A percentile compares a stretch with the other conserved stretches of the same genome.
Conservation (phyloP, 108 stramenopile species). For the Pseudonitzschia multistriata region DNA sequence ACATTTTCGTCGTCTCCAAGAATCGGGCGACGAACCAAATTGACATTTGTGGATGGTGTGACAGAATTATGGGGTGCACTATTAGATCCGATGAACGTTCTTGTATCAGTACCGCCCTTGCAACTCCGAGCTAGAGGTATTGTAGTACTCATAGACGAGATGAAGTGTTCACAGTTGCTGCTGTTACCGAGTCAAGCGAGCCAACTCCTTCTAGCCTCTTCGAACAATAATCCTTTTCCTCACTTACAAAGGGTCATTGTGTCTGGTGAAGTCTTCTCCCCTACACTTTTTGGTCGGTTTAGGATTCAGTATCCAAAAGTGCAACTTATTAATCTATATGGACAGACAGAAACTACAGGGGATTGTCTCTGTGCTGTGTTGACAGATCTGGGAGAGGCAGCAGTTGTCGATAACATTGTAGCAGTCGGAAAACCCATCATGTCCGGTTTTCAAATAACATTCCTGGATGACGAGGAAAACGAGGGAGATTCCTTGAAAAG, state of each 20-base stretch:
- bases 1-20: constrained; percentile 13
- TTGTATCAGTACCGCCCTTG: constrained; percentile 16
- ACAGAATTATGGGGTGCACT: constrained; percentile 35
- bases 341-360: constrained; percentile 46
- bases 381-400: constrained; percentile 16
- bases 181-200: constrained; percentile 40
- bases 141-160: constrained; percentile 2
- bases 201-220: constrained; percentile 28
- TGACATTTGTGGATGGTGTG: constrained; percentile 53
- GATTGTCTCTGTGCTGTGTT: constrained; percentile 38
- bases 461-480: background rate
- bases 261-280: constrained; percentile 39
- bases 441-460: constrained; percentile 8
- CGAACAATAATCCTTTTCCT: background rate
- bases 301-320: background rate
- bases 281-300: constrained; percentile 11
- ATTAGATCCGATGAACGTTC: constrained; percentile 19
- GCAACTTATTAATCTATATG: constrained; percentile 40
- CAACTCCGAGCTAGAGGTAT: constrained; percentile 8
- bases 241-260: constrained; percentile 33
- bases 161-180: constrained; percentile 20
- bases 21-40: constrained; percentile 29
- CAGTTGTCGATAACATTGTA: constrained; percentile 28
- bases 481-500: background rate
- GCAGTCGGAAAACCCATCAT: constrained; percentile 38